Evolutionary conservation across 306 rosid genomes (phyloP), one percentile per base, ranked within the genome.

Genomic region (Ormosia emarginata): DNA sequence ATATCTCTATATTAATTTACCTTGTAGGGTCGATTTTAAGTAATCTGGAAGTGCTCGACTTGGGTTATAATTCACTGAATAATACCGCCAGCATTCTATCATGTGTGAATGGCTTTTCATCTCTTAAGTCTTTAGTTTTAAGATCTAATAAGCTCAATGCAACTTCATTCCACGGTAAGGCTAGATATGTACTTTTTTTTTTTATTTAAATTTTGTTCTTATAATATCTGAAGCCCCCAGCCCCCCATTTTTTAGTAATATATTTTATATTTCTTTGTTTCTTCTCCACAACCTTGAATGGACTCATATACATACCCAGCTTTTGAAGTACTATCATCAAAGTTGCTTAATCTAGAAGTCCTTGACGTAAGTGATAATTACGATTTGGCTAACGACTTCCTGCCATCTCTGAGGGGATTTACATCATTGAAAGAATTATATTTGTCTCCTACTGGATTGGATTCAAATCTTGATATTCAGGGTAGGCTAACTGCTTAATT

Each of bases 71-170:
- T 10, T 0, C 0, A 5, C 6, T 59, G 1, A 0, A 44, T 29
- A 8, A 7, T 13, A 1, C 0, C 6, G 5, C 1, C 3, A 1
- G 2, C 32, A 0, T 71, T 9, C 12, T 50, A 8, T 71, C 77
- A 34, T 71, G 63, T 5, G 32, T 71, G 33, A 8, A 3, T 52
- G 62, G 41, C 33, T 9, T 55, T 8, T 52, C 77, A 34, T 50
- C 77, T 71, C 49, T 52, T 2, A 76, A 76, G 36, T 59, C 61
- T n/a, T 8, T 61, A 5, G 2, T 30, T 7, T 62, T 76, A 32
- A 0, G 0, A 0, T 24, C 8, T 0, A 43, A 32, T 2, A 0
- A 0, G 0, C 43, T 81, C 6, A 2, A 33, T 0, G 3, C 5
- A 18, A 6, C 9, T 11, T 15, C 57, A 49, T 44, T 47, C 3